Evolutionary conservation across 2,329 filamentous ascomycete species (phyloP).

Genomic region (Daldinia sp.): DNA sequence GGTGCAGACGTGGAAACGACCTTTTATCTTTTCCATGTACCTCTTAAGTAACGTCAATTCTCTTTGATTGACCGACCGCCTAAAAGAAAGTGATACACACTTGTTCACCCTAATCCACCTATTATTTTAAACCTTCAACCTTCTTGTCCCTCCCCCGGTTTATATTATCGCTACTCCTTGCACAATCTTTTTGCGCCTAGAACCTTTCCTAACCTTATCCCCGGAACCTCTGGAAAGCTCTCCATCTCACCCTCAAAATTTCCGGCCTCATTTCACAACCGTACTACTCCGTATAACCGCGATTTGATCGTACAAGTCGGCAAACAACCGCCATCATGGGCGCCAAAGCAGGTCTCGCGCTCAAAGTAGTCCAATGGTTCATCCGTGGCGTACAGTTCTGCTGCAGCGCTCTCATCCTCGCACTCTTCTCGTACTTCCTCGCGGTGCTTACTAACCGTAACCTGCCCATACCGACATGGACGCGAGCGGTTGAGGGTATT

Average conservation of each 20-base stretch:
- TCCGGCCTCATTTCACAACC: conserved; percentile 18
- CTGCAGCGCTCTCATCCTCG: conserved; percentile 79
- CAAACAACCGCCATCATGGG: conserved; percentile 63
- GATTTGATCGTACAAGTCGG: conserved; percentile 16
- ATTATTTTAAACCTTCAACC: conserved; percentile 4
- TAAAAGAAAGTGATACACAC: conserved; percentile 20
- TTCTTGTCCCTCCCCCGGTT: conserved; percentile 10
- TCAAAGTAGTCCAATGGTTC: conserved; percentile 77
- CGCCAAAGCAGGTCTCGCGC: conserved; percentile 66
- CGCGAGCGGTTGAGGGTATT: conserved; percentile 82
- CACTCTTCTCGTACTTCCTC: conserved; percentile 87
- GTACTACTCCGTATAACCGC: conserved; percentile 29
- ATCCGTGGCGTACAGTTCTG: conserved; percentile 80
- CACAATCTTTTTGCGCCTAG: conserved; percentile 10
- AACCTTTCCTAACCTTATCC: conserved; percentile 11
- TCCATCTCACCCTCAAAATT: background rate
- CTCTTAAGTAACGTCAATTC: conserved; percentile 20
- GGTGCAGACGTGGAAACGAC: background rate
- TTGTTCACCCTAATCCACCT: conserved; percentile 17
- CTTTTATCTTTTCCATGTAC: background rate
- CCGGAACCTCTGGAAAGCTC: conserved; percentile 23
- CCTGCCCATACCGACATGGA: conserved; percentile 70
- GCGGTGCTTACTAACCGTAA: conserved; percentile 75
- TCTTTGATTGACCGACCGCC: conserved; percentile 35
- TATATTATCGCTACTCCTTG: conserved; percentile 23